Base-by-base conservation (phyloP, 1,284 basidiomycete genomes). In the Farysia itapuensis region DNA sequence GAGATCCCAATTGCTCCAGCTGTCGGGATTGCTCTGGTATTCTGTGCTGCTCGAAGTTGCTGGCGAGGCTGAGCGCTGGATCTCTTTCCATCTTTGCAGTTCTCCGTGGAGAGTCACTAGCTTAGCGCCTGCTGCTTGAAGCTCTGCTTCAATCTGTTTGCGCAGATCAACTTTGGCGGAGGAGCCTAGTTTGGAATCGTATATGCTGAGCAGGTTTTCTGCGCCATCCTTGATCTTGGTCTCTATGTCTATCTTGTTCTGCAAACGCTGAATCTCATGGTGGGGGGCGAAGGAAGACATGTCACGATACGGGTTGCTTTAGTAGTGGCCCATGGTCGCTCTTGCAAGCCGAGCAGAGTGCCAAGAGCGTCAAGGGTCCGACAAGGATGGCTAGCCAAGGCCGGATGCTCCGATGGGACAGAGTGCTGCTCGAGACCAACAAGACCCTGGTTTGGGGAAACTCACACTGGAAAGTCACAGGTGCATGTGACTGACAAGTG, bases 191-290 rank as follows among this genome's bases (percentile, higher is more conserved):
- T 51, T 54, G 26, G 43, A 41, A 26, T 64, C 77, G 21, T 82
- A 79, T 77, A 87, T 84, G 52, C 84, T 83, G 35, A 92, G 79
- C 41, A 92, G 80, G 53, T 86, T 88, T 78, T 89, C 88, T 1
- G 89, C 89, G 14, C 90, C 89, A 76, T 90, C 88, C 72, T 84
- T 87, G 67, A 91, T 89, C 47, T 86, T 83, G 52, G 83, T 84
- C 77, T 89, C 85, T 49, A 85, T 80, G 54, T 84, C 82, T 29
- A 90, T 81, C 74, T 84, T 83, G 50, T 81, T 81, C 35, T 82
- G 82, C 25, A 91, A 80, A n/a, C 81, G 78, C 34, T 84, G 83
- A 36, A 89, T 77, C 86, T 90, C 43, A 25, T 57, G 26, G 9
- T 33, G 18, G 5, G 48, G 35, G 31, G 35, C 46, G 37, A 49